Conservation (phyloP, 768 basidiomycete species). For the Panaeolus cyanescens region DNA sequence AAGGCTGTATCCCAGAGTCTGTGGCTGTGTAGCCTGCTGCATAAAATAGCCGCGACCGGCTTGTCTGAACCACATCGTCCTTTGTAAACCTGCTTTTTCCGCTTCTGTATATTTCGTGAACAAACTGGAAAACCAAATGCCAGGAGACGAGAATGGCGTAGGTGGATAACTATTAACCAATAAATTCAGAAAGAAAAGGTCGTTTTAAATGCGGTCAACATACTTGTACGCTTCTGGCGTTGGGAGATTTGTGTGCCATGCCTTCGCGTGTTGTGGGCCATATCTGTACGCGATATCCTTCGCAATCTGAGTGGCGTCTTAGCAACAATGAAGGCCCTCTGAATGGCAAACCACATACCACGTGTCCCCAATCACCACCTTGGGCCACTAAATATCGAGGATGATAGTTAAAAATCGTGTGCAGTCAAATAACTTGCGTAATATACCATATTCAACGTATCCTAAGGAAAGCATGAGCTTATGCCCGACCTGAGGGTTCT, state of each 20-base stretch:
- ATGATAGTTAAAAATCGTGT: no score
- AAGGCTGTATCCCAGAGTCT: constrained; percentile 42
- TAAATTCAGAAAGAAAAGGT: no score
- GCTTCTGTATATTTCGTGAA: background rate
- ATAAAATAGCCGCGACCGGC: constrained; percentile 25
- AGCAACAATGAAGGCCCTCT: no score
- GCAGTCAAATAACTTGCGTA: background rate
- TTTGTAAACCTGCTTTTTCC: constrained; percentile 25
- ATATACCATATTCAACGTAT: constrained; percentile 49
- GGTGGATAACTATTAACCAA: no score
- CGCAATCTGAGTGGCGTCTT: constrained; percentile 22
- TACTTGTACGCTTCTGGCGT: no score
- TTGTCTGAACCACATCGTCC: constrained; percentile 6
- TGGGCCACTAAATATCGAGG: constrained; percentile 47
- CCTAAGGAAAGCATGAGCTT: constrained; percentile 54
- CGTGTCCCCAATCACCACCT: constrained; percentile 50
- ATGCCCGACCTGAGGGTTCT: constrained; percentile 22
- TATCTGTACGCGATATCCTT: constrained; percentile 26
- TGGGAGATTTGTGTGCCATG: constrained; percentile 54
- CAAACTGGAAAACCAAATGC: no score
- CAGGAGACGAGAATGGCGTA: no score
- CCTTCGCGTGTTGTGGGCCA: constrained; percentile 41
- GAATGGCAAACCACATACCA: constrained; percentile 18
- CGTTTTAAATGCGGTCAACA: no score
- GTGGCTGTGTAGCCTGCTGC: constrained; percentile 33